Conservation (phyloP, 2,329 filamentous ascomycete genomes). For the Ascochyta pisi region DNA sequence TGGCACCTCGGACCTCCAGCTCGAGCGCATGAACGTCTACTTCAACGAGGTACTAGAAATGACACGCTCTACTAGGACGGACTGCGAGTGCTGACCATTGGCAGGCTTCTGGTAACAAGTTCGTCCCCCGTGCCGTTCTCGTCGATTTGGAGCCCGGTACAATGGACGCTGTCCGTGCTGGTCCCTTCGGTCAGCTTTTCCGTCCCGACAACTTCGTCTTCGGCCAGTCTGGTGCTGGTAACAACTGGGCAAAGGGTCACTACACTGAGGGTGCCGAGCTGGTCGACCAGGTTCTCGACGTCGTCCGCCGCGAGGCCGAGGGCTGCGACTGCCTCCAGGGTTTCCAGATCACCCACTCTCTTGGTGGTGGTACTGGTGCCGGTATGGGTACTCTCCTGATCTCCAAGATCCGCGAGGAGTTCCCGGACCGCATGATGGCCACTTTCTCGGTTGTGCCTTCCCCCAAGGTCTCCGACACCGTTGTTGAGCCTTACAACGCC, state of each 20-base stretch:
- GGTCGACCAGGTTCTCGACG: constrained; percentile 96
- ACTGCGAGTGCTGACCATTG: constrained; percentile 30
- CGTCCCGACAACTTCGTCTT: constrained; percentile 99
- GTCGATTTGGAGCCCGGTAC: constrained; percentile 99
- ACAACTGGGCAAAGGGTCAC: constrained; percentile 99
- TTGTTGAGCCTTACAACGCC: constrained; percentile 99
- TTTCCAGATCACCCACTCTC: constrained; percentile 99
- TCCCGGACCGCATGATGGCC: constrained; percentile 99
- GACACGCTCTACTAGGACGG: constrained; percentile 4
- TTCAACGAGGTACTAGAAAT: constrained; percentile 80
- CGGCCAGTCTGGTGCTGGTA: constrained; percentile 98
- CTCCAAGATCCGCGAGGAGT: constrained; percentile 99
- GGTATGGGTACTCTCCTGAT: constrained; percentile 99
- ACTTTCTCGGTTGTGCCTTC: constrained; percentile 99
- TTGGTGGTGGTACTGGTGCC: constrained; percentile 99
- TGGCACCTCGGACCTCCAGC: constrained; percentile 96
- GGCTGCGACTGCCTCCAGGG: constrained; percentile 99
- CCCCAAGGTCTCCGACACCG: constrained; percentile 99
- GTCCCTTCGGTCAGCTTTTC: constrained; percentile 99
- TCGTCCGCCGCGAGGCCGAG: constrained; percentile 98
- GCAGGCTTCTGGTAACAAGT: constrained; percentile 96
- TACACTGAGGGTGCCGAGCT: constrained; percentile 99
- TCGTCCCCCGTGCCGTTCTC: constrained; percentile 98
- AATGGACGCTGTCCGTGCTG: constrained; percentile 98
- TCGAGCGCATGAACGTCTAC: constrained; percentile 99